Base-by-base conservation (phyloP, 2,329 filamentous ascomycete genomes). In the Cordyceps farinosa region DNA sequence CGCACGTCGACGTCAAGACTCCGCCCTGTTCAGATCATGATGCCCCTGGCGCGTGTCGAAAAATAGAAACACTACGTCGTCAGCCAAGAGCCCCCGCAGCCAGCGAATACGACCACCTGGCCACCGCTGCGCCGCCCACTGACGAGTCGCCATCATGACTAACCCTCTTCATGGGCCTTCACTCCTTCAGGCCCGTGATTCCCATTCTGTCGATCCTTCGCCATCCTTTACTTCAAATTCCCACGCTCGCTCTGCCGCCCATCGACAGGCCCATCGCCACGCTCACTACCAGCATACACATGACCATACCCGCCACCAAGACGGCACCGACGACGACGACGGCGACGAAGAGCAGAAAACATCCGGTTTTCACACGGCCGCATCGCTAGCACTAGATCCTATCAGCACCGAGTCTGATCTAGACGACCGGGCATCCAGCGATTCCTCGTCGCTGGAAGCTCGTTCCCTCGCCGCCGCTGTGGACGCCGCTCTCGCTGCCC, bases 121-220 rank as follows among this genome's bases (percentile, higher is more conserved):
- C 53, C 52, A 47, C 34, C 38, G 40, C 62, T 42, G 61, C 61
- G 45, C 54, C 50, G 55, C 64, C 65, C 68, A 69, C 70, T 67
- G 67, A 69, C 68, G 57, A 45, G 64, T 67, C 65, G 58, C 65
- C 62, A 67, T 65, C 67, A 76, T 76, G 75, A 74, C 74, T 71
- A 73, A 71, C 67, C 71, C 67, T 69, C 69, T 68, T 66, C 72
- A 65, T 68, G 67, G 70, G 73, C 68, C 75, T 76, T 76, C 73
- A 74, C 73, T 75, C 74, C 68, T 72, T 74, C 74, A 76, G 73
- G 69, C 72, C 71, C 69, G 67, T 51, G 67, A 70, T 60, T 65
- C 69, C 65, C 22, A 62, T 62, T 27, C 48, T 51, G 47, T 53
- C 53, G 22, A 42, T 54, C 55, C 38, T 54, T 56, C 34, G 32